These are phyloP conservation scores for Entomortierella lignicola DNA, from an alignment of 192 early-diverging fungal genomes.

Conservation along the genomic window DNA sequence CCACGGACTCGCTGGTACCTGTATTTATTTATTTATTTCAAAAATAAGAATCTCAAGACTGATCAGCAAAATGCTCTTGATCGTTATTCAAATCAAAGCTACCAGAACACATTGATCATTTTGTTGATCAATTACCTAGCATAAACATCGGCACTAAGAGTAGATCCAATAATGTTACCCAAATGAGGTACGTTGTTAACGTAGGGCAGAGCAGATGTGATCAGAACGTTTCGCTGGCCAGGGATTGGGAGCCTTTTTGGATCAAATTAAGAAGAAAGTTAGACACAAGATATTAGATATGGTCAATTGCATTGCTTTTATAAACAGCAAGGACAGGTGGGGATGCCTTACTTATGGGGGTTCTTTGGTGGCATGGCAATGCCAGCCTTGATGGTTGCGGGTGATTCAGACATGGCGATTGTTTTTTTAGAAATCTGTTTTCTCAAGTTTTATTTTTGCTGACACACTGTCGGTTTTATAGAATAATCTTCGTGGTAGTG, in stretches of 20 bases:
- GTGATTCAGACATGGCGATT: slow-evolving; percentile 30
- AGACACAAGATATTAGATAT: neutral
- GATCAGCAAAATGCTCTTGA: too few species aligned
- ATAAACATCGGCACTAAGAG: slow-evolving; percentile 96
- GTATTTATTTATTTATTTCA: neutral
- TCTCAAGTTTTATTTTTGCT: neutral
- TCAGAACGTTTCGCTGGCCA: slow-evolving; percentile 88
- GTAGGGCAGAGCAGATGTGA: slow-evolving; percentile 97
- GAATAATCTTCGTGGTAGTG: neutral
- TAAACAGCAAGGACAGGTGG: neutral
- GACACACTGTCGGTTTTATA: slow-evolving; percentile 1
- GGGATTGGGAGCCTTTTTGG: slow-evolving; percentile 64
- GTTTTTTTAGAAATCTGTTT: neutral
- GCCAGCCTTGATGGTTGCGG: slow-evolving; percentile 55
- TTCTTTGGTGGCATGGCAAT: slow-evolving; percentile 53
- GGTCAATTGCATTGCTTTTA: neutral
- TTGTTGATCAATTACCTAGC: slow-evolving; percentile 70
- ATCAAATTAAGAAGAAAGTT: slow-evolving; percentile 3
- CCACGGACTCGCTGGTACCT: slow-evolving; percentile 91
- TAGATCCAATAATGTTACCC: slow-evolving; percentile 99
- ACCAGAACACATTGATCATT: neutral
- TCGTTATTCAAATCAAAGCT: too few species aligned
- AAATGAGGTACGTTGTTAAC: slow-evolving; percentile 99
- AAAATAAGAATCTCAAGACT: neutral
- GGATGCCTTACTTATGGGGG: slow-evolving; percentile 42